Evolutionary conservation across 805 yeast genomes (phyloP), one percentile per base, ranked within the genome.

Genomic region (Ascoidea tarda): DNA sequence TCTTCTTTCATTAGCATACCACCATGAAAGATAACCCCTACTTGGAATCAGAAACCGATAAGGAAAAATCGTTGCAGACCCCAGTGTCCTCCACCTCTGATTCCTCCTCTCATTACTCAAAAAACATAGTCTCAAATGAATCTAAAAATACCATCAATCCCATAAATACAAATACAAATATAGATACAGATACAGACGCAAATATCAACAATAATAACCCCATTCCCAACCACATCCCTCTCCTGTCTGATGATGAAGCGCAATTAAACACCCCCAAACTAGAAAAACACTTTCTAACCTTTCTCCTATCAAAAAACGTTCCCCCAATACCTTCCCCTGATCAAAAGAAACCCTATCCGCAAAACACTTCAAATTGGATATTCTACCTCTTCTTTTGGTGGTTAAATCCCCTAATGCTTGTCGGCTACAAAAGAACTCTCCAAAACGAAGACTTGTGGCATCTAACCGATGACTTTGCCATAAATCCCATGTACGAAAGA

Each of bases 401-500:
- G 90, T 65, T 85, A 49, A 59, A 66, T 32, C 89, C 89, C 0
- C 59, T 85, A 46, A 66, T 86, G 70, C 67, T 65, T 14, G 75
- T 76, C 6, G 93, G 95, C 5, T 85, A 85, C 64, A 82, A 79
- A 63, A 72, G 93, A 60, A 83, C 90, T 0, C 66, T 86, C 48
- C 77, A 76, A 47, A 79, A 84, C 1, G 74, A 76, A 49, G 93
- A 86, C 65, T 62, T 84, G 57, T 84, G 62, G 57, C 61, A 60
- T 33, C 63, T 78, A 55, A 75, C 74, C 21, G 69, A 70, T 1
- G 66, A 68, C 44, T 66, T 71, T 65, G 61, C 69, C 12, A 68
- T 75, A 46, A 77, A 77, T 33, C 58, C 58, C n/a, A 62, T 76
- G 54, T 69, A 70, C 52, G 58, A 52, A 1, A 59, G 54, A 33